These are phyloP conservation scores for Glycyrrhiza uralensis DNA, from an alignment of 306 rosid species.

Conservation along the genomic window DNA sequence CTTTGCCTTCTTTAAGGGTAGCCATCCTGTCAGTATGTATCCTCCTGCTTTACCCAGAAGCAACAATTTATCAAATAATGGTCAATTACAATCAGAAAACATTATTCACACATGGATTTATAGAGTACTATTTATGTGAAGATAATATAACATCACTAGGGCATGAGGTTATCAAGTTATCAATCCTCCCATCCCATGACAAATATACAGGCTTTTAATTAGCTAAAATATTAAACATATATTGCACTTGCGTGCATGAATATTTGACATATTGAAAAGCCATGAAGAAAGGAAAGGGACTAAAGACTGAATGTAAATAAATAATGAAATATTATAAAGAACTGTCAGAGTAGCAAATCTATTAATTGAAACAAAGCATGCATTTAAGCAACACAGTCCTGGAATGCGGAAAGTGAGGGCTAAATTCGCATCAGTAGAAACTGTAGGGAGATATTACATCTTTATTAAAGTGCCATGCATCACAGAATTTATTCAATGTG, in stretches of 20 bases:
- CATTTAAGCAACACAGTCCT: not conserved
- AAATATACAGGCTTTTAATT: not conserved
- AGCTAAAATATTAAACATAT: not conserved
- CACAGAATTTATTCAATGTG: not conserved
- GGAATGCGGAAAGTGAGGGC: not conserved
- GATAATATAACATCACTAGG: not conserved
- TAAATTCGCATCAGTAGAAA: not conserved
- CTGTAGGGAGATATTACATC: not conserved
- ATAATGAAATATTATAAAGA: not conserved
- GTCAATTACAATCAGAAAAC: not conserved
- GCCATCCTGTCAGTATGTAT: constrained; percentile 39
- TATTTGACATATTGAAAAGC: not conserved
- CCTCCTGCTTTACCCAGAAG: constrained; percentile 31
- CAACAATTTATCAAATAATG: not conserved
- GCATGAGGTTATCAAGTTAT: not conserved
- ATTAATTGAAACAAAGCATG: not conserved
- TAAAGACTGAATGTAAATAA: not conserved
- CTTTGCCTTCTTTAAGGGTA: constrained; percentile 46
- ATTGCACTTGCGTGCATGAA: not conserved
- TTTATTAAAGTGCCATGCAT: not conserved
- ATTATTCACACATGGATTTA: not conserved
- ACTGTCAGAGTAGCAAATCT: not conserved
- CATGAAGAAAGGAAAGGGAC: not conserved
- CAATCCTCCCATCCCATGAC: not conserved
- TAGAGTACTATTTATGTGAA: no score